Evolutionary conservation across 768 basidiomycete species (phyloP).

Genomic region (Collybia sordida): DNA sequence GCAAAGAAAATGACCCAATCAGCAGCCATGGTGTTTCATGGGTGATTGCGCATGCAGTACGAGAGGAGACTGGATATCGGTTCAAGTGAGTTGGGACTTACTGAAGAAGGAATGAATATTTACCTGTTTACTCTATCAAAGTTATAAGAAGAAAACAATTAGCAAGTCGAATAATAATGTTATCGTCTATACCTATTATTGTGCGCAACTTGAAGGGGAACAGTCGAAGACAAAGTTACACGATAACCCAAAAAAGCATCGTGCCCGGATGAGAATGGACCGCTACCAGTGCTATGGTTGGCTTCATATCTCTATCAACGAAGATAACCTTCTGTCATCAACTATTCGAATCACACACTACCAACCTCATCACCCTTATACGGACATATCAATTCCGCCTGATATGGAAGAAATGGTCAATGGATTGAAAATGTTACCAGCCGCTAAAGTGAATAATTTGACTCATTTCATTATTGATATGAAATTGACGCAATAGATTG

Average conservation of each 20-base stretch:
- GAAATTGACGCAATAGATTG: too few relatives aligned
- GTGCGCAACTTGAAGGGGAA: not conserved
- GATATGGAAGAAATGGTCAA: not conserved
- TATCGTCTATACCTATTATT: not conserved
- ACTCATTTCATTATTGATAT: too few relatives aligned
- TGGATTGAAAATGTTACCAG: constrained; percentile 6
- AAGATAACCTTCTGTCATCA: not conserved
- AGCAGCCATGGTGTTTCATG: not conserved
- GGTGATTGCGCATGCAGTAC: not conserved
- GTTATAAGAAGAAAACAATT: constrained; percentile 4
- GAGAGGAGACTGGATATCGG: constrained; percentile 1
- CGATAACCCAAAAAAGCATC: constrained; percentile 4
- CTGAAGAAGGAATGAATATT: too few relatives aligned
- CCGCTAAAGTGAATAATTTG: not conserved
- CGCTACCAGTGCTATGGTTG: constrained; percentile 11
- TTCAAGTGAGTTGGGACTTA: constrained; percentile 3
- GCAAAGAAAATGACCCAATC: not conserved
- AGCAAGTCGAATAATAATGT: not conserved
- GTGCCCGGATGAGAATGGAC: constrained; percentile 12
- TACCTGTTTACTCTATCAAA: not conserved
- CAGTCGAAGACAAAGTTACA: not conserved
- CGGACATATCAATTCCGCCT: constrained; percentile 9
- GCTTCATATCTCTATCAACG: constrained; percentile 7
- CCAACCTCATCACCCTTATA: constrained; percentile 6
- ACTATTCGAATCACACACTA: constrained; percentile 7